phyloP scores from a whole-genome alignment of 805 yeast genomes.

The Yamadazyma paraphyllophila region DNA sequence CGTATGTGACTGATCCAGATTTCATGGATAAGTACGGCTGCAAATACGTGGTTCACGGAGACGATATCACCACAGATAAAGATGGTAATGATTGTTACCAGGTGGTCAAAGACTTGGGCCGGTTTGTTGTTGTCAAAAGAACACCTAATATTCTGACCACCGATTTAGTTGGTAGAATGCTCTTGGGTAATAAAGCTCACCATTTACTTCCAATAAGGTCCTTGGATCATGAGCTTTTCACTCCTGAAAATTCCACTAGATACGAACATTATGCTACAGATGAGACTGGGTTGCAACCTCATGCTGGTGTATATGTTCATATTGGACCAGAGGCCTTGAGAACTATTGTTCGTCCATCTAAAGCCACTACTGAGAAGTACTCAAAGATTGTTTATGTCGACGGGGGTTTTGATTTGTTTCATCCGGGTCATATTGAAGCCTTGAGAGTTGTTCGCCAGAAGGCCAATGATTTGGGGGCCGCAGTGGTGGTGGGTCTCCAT shows the following conservation, averaged over 20 bases:
- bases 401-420: constrained; percentile 90
- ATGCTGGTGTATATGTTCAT: constrained; percentile 55
- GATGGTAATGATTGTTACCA: constrained; percentile 93
- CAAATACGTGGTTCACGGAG: constrained; percentile 95
- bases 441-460: constrained; percentile 45
- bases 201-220: constrained; percentile 36
- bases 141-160: constrained; percentile 95
- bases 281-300: constrained; percentile 54
- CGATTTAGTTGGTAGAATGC: constrained; percentile 87
- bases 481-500: constrained; percentile 66
- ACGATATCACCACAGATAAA: constrained; percentile 95
- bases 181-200: constrained; percentile 58
- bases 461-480: constrained; percentile 25
- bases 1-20: constrained; percentile 86
- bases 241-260: constrained; percentile 38
- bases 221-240: constrained; percentile 26
- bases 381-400: constrained; percentile 53
- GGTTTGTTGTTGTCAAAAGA: constrained; percentile 86
- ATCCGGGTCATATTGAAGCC: constrained; percentile 87
- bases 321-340: constrained; percentile 20
- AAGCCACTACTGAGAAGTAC: constrained; percentile 16
- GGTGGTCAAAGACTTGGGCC: constrained; percentile 75
- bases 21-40: constrained; percentile 76
- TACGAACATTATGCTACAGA: constrained; percentile 61
- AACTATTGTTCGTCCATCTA: constrained; percentile 34